Base-by-base conservation (phyloP, 1,284 basidiomycete species). In the Tilletiaria anomala region DNA sequence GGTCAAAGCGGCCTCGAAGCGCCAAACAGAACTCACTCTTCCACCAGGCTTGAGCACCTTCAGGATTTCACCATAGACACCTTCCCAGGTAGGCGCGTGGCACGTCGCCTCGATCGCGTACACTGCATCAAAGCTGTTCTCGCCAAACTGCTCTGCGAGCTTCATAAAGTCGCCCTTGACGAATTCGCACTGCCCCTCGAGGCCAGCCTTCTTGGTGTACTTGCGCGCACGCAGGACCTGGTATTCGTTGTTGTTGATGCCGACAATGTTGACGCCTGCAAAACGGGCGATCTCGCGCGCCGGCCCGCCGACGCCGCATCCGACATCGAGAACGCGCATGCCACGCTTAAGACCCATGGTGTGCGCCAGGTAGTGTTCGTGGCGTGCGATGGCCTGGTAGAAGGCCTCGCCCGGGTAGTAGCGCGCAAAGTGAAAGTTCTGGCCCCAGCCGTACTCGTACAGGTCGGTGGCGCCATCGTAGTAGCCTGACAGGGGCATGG, bases 71-170 rank as follows among this genome's bases (percentile, higher is more conserved):
- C 80, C 78, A 65, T 97, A 97, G 32, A 96, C 83, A 50, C 88
- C 89, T 66, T 94, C 89, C 74, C 82, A 96, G 34, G 80, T 78
- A 11, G 91, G 91, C 2, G 91, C 89, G 67, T 97, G 91, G 44
- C 85, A 83, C 18, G 93, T 97, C 2, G 91, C 91, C 73, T 97
- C 93, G 57, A 97, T 93, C 37, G 91, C 91, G 65, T 94, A 96
- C 80, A 87, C 83, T 43, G 93, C 93, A 72, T 97, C 91, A 63
- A 97, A 96, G 48, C 76, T 79, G 68, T 83, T 81, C 68, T 85
- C 81, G 35, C 91, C 91, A 68, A 97, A 97, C 68, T 85, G 80
- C 68, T 93, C 83, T 8, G 70, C 70, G 37, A 97, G 75, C 67
- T 86, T 85, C 88, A 96, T 96, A 63, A 97, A 97, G 70, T 97